Conservation (phyloP, 441 rosid species). For the Eugenia klotzschiana region DNA sequence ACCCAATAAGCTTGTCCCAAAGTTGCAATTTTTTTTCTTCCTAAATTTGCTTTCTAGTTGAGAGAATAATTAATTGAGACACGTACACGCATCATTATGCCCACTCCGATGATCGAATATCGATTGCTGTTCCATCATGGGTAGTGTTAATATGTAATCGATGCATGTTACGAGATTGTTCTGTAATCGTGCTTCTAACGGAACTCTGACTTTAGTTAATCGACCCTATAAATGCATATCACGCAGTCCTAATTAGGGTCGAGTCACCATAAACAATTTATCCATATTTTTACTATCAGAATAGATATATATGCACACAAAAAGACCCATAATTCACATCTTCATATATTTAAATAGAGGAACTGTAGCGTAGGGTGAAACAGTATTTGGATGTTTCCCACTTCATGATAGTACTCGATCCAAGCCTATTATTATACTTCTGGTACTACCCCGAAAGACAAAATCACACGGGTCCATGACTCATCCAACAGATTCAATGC, state of each 20-base stretch:
- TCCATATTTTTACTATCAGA: accelerated
- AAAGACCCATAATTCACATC: background rate
- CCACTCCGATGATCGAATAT: background rate
- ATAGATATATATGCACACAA: background rate
- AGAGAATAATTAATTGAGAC: background rate
- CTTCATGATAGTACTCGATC: background rate
- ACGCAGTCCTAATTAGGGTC: too few species aligned
- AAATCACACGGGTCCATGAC: background rate
- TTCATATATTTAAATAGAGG: background rate
- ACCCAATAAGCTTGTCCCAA: background rate
- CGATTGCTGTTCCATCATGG: background rate
- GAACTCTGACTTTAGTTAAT: accelerated
- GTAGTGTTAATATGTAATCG: background rate
- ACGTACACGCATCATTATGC: background rate
- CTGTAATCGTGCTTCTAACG: background rate
- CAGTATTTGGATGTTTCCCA: background rate
- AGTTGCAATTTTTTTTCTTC: background rate
- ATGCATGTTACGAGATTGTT: background rate
- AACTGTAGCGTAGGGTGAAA: background rate
- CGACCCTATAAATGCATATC: background rate
- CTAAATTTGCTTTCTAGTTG: background rate
- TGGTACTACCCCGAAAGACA: background rate
- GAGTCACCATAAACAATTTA: background rate
- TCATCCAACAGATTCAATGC: background rate
- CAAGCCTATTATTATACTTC: background rate